Evolutionary conservation across 2,329 filamentous ascomycete genomes (phyloP).

Genomic region (Sporothrix brasiliensis): DNA sequence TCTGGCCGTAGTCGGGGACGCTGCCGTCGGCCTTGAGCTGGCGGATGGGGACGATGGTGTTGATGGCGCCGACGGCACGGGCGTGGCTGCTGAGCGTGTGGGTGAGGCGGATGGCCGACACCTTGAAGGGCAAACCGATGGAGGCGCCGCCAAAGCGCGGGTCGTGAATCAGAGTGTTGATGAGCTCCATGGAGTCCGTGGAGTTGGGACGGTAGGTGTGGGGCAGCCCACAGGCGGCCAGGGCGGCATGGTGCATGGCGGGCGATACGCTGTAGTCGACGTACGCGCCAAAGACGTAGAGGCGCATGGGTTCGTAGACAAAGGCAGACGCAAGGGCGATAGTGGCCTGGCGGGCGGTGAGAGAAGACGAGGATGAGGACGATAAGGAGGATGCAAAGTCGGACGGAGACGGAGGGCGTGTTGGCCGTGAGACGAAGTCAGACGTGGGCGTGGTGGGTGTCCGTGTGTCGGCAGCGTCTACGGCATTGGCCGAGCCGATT

Average conservation of each 20-base stretch:
- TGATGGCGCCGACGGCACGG: constrained; percentile 70
- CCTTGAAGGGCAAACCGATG: constrained; percentile 70
- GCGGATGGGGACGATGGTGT: constrained; percentile 69
- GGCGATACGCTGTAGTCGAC: constrained; percentile 71
- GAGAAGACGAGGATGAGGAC: constrained; percentile 39
- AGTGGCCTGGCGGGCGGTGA: constrained; percentile 62
- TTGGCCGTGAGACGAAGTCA: background rate
- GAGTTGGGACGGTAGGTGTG: constrained; percentile 66
- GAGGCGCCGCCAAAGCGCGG: constrained; percentile 66
- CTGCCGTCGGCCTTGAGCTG: constrained; percentile 42
- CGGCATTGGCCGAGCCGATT: background rate
- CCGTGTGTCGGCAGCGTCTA: background rate
- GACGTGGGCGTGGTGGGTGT: background rate
- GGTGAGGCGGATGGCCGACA: constrained; percentile 65
- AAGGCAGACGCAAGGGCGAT: constrained; percentile 64
- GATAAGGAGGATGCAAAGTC: background rate
- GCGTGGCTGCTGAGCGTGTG: constrained; percentile 69
- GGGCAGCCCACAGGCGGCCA: constrained; percentile 66
- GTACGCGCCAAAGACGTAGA: constrained; percentile 68
- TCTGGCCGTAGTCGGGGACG: constrained; percentile 48
- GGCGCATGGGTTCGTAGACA: constrained; percentile 65
- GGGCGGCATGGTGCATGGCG: constrained; percentile 72
- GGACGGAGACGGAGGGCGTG: background rate
- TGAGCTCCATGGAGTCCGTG: constrained; percentile 61
- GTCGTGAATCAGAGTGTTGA: constrained; percentile 61